Conservation (phyloP, 495 filamentous ascomycete species). For the Penicillium canariense region DNA sequence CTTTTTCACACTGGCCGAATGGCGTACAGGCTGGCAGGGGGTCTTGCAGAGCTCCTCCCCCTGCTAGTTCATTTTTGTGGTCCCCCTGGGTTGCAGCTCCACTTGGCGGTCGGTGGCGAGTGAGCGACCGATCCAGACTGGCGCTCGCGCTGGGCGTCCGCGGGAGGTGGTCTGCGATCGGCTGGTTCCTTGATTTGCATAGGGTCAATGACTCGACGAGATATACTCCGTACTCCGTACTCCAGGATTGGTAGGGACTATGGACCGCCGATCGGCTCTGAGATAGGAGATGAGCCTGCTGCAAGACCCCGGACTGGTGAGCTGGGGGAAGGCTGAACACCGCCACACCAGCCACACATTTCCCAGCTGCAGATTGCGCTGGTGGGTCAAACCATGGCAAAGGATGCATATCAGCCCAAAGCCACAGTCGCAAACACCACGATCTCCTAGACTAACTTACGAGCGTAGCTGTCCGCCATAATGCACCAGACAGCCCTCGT, state of each 20-base stretch:
- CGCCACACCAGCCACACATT: constrained; percentile 7
- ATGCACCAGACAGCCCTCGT: not conserved
- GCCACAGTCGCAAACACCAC: constrained; percentile 10
- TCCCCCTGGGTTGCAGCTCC: constrained; percentile 4
- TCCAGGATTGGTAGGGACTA: not conserved
- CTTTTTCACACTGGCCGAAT: not conserved
- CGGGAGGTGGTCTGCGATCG: constrained; percentile 4
- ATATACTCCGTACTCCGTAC: no score
- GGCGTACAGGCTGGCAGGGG: not conserved
- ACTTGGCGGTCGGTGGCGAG: constrained; percentile 17
- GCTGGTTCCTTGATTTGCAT: not conserved
- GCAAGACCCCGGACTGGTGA: not conserved
- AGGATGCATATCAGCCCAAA: constrained; percentile 11
- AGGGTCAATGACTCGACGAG: constrained; percentile 22
- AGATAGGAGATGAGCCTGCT: not conserved
- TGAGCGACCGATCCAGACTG: constrained; percentile 22
- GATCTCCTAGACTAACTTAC: no score
- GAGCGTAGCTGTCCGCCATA: not conserved
- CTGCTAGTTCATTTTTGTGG: not conserved
- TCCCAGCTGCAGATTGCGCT: not conserved
- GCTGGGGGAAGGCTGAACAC: not conserved
- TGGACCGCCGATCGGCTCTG: not conserved
- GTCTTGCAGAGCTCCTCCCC: not conserved
- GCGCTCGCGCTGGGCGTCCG: not conserved
- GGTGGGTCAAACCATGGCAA: not conserved